Evolutionary conservation across 2,329 filamentous ascomycete species (phyloP).

Genomic region (Diatrype stigma): DNA sequence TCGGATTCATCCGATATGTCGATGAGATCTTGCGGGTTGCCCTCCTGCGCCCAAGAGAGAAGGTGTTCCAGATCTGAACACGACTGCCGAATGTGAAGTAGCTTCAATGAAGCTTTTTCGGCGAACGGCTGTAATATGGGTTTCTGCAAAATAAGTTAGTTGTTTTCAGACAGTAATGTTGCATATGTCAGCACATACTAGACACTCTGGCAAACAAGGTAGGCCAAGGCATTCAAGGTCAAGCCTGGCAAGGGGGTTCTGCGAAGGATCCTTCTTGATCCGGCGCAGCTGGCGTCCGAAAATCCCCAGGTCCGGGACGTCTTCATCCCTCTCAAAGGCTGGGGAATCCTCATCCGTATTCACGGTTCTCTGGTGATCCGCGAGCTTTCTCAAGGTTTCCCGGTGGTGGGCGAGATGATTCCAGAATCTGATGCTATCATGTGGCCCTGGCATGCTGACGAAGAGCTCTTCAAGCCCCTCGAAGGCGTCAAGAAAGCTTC

Average conservation of each 20-base stretch:
- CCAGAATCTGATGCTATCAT: background rate
- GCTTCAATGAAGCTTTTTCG: background rate
- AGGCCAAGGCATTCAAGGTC: background rate
- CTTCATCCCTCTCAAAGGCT: background rate
- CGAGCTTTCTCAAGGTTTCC: background rate
- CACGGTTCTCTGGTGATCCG: background rate
- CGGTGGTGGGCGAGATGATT: background rate
- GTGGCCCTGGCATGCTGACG: background rate
- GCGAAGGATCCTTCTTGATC: background rate
- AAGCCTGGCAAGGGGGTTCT: background rate
- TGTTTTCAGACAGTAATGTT: background rate
- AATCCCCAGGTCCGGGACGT: background rate
- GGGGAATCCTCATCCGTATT: background rate
- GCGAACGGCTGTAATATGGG: background rate
- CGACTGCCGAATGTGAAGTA: background rate
- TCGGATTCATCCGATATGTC: background rate
- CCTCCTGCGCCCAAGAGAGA: background rate
- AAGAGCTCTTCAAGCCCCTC: background rate
- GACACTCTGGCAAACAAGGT: background rate
- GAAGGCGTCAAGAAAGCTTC: background rate
- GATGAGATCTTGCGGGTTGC: background rate
- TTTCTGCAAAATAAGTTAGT: background rate
- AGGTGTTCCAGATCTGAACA: background rate
- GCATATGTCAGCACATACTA: background rate
- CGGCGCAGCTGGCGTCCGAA: too few relatives aligned